Conservation (phyloP, 1,139 yeast genomes). For the Pichia terricola region DNA sequence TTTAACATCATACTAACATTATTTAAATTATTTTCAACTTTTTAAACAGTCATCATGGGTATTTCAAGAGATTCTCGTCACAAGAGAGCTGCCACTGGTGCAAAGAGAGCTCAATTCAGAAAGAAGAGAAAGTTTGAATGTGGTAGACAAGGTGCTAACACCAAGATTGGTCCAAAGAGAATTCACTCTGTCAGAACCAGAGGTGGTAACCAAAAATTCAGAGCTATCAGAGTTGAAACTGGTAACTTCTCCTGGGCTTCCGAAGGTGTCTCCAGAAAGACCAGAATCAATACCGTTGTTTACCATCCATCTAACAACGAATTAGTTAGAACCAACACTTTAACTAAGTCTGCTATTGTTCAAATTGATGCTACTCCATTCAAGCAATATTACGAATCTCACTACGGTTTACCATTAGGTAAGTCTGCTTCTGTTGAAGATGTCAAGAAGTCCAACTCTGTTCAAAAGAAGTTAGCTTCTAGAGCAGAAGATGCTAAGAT, state of each 20-base stretch:
- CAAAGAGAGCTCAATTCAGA: slow-evolving; percentile 99
- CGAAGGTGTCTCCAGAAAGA: slow-evolving; percentile 96
- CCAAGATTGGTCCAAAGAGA: slow-evolving; percentile 98
- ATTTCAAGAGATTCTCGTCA: slow-evolving; percentile 99
- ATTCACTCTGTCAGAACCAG: slow-evolving; percentile 98
- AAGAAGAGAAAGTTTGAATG: slow-evolving; percentile 99
- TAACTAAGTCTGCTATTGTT: slow-evolving; percentile 97
- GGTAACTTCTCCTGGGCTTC: slow-evolving; percentile 99
- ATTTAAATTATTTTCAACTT: slow-evolving; percentile 1
- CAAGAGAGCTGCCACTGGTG: slow-evolving; percentile 99
- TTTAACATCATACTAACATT: slow-evolving; percentile 6
- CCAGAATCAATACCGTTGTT: slow-evolving; percentile 96
- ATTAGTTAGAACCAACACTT: slow-evolving; percentile 98
- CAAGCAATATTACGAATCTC: slow-evolving; percentile 99
- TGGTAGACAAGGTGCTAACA: slow-evolving; percentile 99
- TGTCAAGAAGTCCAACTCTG: slow-evolving; percentile 68
- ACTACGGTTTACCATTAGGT: slow-evolving; percentile 92
- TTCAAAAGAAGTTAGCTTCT: slow-evolving; percentile 84
- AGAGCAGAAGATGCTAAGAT: slow-evolving; percentile 80
- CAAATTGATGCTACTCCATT: slow-evolving; percentile 99
- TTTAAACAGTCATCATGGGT: slow-evolving; percentile 63
- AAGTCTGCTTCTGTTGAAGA: slow-evolving; percentile 39
- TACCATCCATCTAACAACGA: slow-evolving; percentile 99
- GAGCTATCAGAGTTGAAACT: slow-evolving; percentile 98
- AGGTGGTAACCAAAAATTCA: slow-evolving; percentile 99